These are phyloP conservation scores for Prunus dulcis DNA, from an alignment of 306 rosid genomes.

Conservation along the genomic window DNA sequence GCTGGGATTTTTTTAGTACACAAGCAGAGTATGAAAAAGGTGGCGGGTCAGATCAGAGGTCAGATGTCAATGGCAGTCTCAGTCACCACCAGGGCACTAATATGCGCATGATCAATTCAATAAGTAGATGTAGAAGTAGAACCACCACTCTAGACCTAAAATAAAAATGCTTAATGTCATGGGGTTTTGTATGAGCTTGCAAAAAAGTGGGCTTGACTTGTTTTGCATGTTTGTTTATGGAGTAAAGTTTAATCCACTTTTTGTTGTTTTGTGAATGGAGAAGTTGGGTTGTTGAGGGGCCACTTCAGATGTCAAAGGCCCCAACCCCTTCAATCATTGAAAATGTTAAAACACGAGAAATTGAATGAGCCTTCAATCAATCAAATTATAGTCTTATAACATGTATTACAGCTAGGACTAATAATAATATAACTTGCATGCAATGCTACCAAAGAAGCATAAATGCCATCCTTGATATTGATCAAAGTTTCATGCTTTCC, in stretches of 20 bases:
- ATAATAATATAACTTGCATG: conserved; percentile 10
- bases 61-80: conserved; percentile 1
- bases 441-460: conserved; percentile 31
- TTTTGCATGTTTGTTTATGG: not conserved
- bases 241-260: not conserved
- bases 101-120: not conserved
- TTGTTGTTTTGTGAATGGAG: not conserved
- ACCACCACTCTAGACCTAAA: not conserved
- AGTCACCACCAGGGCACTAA: not conserved
- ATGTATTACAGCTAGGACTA: too few relatives aligned
- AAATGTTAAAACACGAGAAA: not conserved
- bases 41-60: conserved; percentile 14
- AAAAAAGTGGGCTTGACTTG: conserved; percentile 7
- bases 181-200: conserved; percentile 7
- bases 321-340: not conserved
- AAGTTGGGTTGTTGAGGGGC: conserved; percentile 11
- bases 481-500: conserved; percentile 31
- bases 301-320: not conserved
- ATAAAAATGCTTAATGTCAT: not conserved
- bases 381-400: too few relatives aligned
- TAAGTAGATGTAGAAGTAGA: not conserved
- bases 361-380: not conserved
- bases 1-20: not conserved
- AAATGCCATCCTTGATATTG: conserved; percentile 21
- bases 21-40: not conserved